Conservation (phyloP, 2,329 filamentous ascomycete species). For the Botrytis medusae region DNA sequence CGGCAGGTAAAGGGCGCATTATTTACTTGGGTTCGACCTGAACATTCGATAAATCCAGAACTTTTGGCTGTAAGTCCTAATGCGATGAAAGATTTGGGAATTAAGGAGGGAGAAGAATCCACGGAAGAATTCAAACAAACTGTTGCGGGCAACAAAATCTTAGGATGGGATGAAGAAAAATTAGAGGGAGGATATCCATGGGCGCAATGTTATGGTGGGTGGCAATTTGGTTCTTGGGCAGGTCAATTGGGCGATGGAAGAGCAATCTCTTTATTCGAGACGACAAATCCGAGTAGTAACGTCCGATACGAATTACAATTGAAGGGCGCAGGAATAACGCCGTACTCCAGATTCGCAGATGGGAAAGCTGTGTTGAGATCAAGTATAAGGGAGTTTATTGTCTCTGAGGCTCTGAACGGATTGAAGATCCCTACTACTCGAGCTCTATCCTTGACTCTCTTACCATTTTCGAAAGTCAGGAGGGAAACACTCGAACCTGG, state of each 20-base stretch:
- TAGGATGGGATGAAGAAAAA: slow-evolving; percentile 71
- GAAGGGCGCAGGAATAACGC: slow-evolving; percentile 90
- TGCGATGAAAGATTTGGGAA: slow-evolving; percentile 78
- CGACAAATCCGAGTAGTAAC: slow-evolving; percentile 70
- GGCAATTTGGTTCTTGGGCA: slow-evolving; percentile 82
- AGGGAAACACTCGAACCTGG: slow-evolving; percentile 84
- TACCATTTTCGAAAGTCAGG: slow-evolving; percentile 69
- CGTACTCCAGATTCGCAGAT: slow-evolving; percentile 94
- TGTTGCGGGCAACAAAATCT: slow-evolving; percentile 78
- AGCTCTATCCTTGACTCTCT: slow-evolving; percentile 76
- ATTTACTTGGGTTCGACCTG: slow-evolving; percentile 89
- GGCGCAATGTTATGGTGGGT: slow-evolving; percentile 96
- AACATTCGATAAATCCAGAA: slow-evolving; percentile 69
- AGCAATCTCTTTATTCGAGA: slow-evolving; percentile 92
- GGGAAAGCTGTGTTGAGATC: slow-evolving; percentile 90
- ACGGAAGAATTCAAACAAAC: slow-evolving; percentile 74
- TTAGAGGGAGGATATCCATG: slow-evolving; percentile 81
- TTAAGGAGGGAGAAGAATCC: slow-evolving; percentile 65
- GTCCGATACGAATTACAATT: slow-evolving; percentile 85
- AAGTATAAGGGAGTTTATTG: slow-evolving; percentile 91
- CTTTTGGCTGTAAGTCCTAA: slow-evolving; percentile 77
- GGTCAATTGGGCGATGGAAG: slow-evolving; percentile 93
- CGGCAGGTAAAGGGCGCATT: slow-evolving; percentile 81
- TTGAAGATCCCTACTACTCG: slow-evolving; percentile 83
- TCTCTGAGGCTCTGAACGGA: slow-evolving; percentile 84